phyloP scores from a whole-genome alignment of 2,329 filamentous ascomycete species.

The Fusarium hostae region DNA sequence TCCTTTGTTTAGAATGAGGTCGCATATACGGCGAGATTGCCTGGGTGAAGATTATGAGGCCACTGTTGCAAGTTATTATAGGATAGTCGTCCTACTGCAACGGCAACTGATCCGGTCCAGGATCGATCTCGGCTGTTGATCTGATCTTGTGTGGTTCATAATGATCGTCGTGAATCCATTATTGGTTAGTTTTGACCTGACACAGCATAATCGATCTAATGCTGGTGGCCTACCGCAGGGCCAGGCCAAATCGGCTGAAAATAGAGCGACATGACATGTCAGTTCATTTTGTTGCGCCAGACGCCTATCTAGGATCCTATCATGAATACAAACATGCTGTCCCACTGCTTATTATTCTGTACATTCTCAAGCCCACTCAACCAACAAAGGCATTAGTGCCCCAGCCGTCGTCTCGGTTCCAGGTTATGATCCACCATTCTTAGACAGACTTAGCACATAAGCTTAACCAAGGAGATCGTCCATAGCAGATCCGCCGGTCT shows the following conservation, averaged over 20 bases:
- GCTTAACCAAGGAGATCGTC: slow-evolving; percentile 61
- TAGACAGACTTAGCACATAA: slow-evolving; percentile 1
- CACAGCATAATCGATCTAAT: slow-evolving; percentile 29
- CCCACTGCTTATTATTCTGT: slow-evolving; percentile 40
- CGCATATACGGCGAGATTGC: slow-evolving; percentile 47
- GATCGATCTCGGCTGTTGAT: slow-evolving; percentile 8
- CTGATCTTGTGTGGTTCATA: slow-evolving; percentile 5
- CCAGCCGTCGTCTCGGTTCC: slow-evolving; percentile 25
- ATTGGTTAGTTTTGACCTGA: slow-evolving; percentile 28
- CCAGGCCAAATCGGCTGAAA: slow-evolving; percentile 13
- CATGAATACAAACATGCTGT: slow-evolving; percentile 48
- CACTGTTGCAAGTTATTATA: slow-evolving; percentile 22
- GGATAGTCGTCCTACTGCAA: slow-evolving; percentile 18
- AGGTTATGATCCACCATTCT: slow-evolving; percentile 23
- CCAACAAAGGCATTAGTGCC: slow-evolving; percentile 13
- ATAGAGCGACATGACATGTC: slow-evolving; percentile 44
- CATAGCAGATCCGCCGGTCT: slow-evolving; percentile 53
- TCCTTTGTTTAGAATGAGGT: slow-evolving; percentile 40
- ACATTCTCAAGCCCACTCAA: slow-evolving; percentile 29
- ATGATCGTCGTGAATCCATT: slow-evolving; percentile 12
- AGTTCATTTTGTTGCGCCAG: slow-evolving; percentile 55
- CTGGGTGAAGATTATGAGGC: slow-evolving; percentile 16
- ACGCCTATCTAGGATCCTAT: slow-evolving; percentile 56
- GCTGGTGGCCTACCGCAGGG: slow-evolving; percentile 8
- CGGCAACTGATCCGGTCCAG: slow-evolving; percentile 14